These are phyloP conservation scores for Misopates orontium DNA, from an alignment of 257 asterid genomes.

Conservation along the genomic window DNA sequence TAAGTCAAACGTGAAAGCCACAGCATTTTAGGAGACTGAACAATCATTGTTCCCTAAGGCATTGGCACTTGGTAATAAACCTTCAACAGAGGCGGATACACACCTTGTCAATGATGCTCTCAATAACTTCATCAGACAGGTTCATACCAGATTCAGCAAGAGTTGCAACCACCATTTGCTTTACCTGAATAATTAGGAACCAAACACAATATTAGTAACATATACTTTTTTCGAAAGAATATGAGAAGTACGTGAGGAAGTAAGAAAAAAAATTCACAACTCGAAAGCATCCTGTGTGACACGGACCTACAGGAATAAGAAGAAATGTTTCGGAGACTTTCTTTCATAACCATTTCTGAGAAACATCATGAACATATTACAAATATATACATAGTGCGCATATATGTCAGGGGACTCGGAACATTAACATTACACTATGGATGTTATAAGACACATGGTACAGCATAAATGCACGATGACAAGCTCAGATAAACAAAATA, in stretches of 20 bases:
- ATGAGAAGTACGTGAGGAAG: too few species aligned
- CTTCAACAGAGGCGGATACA: neutral
- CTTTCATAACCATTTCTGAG: too few species aligned
- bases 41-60: neutral
- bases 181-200: conserved; percentile 50
- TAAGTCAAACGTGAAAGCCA: neutral
- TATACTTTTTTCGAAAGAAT: too few species aligned
- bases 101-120: conserved; percentile 96
- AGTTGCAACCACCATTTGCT: conserved; percentile 99
- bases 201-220: neutral
- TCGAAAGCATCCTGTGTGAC: too few species aligned
- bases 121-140: conserved; percentile 92
- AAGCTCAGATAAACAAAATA: neutral
- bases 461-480: neutral
- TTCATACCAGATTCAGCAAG: conserved; percentile 99
- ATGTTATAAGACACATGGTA: too few species aligned
- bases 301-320: neutral
- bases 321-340: too few species aligned
- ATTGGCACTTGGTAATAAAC: neutral
- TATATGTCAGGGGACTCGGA: too few species aligned
- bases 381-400: too few species aligned
- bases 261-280: too few species aligned
- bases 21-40: neutral
- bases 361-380: too few species aligned
- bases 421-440: too few species aligned